Evolutionary conservation across 345 rosid genomes (phyloP).

Genomic region (Citrus sp.): DNA sequence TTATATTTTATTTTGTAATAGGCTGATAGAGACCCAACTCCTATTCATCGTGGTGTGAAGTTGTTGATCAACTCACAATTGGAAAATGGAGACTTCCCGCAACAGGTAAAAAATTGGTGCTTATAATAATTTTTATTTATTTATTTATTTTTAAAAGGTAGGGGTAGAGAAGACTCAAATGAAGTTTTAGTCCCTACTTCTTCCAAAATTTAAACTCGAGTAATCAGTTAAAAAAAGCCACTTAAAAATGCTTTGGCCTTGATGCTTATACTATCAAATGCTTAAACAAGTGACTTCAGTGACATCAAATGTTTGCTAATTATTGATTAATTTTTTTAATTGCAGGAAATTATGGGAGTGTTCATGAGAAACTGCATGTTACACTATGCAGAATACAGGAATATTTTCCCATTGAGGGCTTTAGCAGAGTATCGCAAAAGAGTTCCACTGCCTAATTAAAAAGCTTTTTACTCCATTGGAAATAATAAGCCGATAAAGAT

Average conservation of each 20-base stretch:
- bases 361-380: conserved; percentile 45
- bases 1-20: conserved; percentile 5
- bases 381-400: conserved; percentile 39
- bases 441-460: conserved; percentile 18
- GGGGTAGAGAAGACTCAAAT: no score
- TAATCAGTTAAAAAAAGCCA: no score
- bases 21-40: conserved; percentile 54
- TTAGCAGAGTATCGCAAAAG: conserved; percentile 35
- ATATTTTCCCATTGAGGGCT: conserved; percentile 48
- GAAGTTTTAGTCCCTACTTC: no score
- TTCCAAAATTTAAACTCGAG: no score
- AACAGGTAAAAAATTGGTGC: conserved; percentile 37
- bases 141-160: no score
- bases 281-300: no score
- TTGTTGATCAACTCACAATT: conserved; percentile 65
- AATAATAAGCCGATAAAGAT: no score
- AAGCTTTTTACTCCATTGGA: not conserved
- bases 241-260: no score
- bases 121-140: no score
- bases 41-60: conserved; percentile 65
- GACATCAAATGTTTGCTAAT: not conserved
- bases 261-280: no score
- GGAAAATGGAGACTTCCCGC: conserved; percentile 67
- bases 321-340: not conserved
- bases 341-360: conserved; percentile 42